These are phyloP conservation scores for Alternaria infectoria DNA, from an alignment of 2,329 filamentous ascomycete genomes.

Conservation along the genomic window DNA sequence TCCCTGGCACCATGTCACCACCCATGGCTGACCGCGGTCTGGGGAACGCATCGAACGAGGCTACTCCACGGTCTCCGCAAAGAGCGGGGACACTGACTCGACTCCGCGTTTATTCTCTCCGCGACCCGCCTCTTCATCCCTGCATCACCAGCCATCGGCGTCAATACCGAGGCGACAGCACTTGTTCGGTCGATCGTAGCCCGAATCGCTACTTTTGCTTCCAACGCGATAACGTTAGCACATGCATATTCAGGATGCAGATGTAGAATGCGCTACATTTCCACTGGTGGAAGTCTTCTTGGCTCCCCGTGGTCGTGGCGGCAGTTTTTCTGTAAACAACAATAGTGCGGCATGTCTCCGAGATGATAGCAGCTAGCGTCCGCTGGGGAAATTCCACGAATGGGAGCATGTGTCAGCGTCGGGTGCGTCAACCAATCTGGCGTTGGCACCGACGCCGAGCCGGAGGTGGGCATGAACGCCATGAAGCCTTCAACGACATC, in stretches of 20 bases:
- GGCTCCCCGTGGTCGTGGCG: background rate
- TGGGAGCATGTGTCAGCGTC: background rate
- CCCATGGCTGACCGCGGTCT: constrained; percentile 13
- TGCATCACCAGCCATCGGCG: constrained; percentile 9
- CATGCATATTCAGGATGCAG: background rate
- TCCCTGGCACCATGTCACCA: background rate
- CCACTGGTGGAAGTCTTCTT: constrained; percentile 15
- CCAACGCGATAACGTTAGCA: constrained; percentile 8
- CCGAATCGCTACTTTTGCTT: constrained; percentile 7
- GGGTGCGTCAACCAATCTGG: constrained; percentile 7
- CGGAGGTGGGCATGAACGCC: constrained; percentile 6
- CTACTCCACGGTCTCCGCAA: constrained; percentile 25
- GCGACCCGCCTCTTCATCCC: constrained; percentile 9
- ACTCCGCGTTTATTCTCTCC: constrained; percentile 20
- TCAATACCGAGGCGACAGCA: constrained; percentile 15
- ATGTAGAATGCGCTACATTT: background rate
- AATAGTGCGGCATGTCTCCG: background rate
- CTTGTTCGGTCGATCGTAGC: constrained; percentile 17
- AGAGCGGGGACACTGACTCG: constrained; percentile 21
- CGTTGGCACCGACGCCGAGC: constrained; percentile 11
- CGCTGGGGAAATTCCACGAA: constrained; percentile 10
- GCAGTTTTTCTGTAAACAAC: background rate
- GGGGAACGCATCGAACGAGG: constrained; percentile 15
- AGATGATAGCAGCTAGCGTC: background rate
- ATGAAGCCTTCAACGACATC: constrained; percentile 18